phyloP scores from a whole-genome alignment of 2,329 filamentous ascomycete genomes.

The Fusarium marasasianum region DNA sequence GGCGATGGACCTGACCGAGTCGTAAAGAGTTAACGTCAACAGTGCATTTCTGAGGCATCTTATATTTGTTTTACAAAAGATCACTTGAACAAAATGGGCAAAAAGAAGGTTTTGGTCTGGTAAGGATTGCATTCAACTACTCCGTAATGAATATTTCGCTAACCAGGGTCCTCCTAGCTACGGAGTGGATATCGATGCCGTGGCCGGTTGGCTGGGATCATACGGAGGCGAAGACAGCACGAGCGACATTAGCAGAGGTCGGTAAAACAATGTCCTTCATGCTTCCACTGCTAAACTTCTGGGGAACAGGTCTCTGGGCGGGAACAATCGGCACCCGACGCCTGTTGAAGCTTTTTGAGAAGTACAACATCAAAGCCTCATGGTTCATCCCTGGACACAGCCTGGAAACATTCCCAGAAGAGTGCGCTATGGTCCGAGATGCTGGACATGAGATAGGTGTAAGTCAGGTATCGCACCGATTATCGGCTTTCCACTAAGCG shows the following conservation, averaged over 20 bases:
- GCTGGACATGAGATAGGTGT: conserved; percentile 58
- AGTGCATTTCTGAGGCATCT: not conserved
- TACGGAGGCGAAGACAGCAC: conserved; percentile 81
- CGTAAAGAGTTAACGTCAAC: not conserved
- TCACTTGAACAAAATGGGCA: not conserved
- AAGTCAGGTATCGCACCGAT: conserved; percentile 58
- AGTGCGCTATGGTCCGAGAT: conserved; percentile 57
- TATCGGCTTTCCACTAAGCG: not conserved
- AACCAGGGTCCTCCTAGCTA: conserved; percentile 54
- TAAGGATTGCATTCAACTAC: not conserved
- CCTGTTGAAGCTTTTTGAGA: conserved; percentile 75
- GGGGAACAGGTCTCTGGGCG: conserved; percentile 42
- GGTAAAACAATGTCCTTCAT: not conserved
- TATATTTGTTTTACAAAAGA: not conserved
- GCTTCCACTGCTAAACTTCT: rapidly evolving
- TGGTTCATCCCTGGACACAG: conserved; percentile 62
- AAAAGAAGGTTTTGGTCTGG: conserved; percentile 3
- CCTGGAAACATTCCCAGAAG: conserved; percentile 60
- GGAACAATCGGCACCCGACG: conserved; percentile 74
- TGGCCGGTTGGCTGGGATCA: conserved; percentile 80
- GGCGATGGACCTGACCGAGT: not conserved
- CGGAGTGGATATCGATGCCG: conserved; percentile 79
- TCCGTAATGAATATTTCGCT: conserved; percentile 23
- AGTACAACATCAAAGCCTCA: conserved; percentile 74
- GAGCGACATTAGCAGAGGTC: conserved; percentile 76